A percentile compares a stretch with the other conserved stretches of the same genome.
Evolutionary conservation across 2,329 filamentous ascomycete genomes (phyloP).

Genomic region (Magnaporthiopsis incrustans): DNA sequence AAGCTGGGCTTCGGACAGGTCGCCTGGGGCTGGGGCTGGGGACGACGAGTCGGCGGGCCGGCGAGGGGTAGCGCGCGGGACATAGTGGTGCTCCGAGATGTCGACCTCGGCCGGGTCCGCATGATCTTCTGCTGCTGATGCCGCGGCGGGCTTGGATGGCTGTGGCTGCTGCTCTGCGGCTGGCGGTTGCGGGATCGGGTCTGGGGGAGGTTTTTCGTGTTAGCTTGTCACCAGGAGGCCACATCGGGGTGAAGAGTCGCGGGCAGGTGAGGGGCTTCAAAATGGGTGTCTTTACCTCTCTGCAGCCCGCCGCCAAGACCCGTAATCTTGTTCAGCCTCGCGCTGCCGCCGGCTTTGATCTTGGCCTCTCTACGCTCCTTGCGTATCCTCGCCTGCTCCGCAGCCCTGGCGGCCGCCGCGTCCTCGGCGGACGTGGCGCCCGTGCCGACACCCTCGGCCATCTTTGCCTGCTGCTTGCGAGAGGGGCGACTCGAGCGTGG

Average conservation of each 20-base stretch:
- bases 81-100: constrained; percentile 61
- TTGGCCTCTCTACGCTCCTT: constrained; percentile 76
- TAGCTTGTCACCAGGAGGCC: too few relatives aligned
- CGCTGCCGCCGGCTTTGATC: constrained; percentile 62
- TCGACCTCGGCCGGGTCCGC: constrained; percentile 70
- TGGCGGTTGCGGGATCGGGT: constrained; percentile 10
- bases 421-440: constrained; percentile 25
- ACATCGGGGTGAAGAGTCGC: too few relatives aligned
- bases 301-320: constrained; percentile 54
- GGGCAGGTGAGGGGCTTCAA: constrained; percentile 6
- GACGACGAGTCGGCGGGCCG: constrained; percentile 17
- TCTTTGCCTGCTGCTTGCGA: background rate
- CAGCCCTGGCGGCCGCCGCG: constrained; percentile 42
- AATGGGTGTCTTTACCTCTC: constrained; percentile 28
- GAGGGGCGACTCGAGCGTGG: too few relatives aligned
- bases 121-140: constrained; percentile 23
- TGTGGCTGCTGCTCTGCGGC: constrained; percentile 15
- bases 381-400: constrained; percentile 63
- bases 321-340: constrained; percentile 67
- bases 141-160: constrained; percentile 23
- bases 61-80: constrained; percentile 25
- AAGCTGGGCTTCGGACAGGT: constrained; percentile 49
- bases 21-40: background rate
- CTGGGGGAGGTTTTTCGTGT: constrained; percentile 16
- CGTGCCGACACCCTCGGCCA: background rate